Evolutionary conservation across 345 rosid species (phyloP).

Genomic region (Eucalyptus marginata): DNA sequence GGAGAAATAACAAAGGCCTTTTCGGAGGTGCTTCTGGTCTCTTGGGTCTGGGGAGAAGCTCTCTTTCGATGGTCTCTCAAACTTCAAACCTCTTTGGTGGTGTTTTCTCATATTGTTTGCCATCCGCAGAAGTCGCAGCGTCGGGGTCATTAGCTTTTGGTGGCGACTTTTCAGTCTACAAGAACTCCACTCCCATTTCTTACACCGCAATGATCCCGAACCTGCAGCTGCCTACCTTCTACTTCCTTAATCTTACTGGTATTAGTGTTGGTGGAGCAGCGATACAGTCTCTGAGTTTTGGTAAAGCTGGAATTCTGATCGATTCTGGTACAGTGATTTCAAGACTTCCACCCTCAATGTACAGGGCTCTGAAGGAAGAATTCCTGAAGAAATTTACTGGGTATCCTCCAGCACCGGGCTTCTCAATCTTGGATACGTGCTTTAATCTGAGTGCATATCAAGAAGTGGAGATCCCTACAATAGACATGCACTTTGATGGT

Average conservation of each 20-base stretch:
- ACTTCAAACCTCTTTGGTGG: slow-evolving; percentile 39
- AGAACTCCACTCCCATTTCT: slow-evolving; percentile 46
- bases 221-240: slow-evolving; percentile 57
- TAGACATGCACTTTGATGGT: slow-evolving; percentile 49
- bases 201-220: slow-evolving; percentile 52
- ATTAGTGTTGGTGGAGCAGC: slow-evolving; percentile 46
- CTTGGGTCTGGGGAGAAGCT: slow-evolving; percentile 76
- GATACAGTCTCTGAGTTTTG: slow-evolving; percentile 23
- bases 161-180: slow-evolving; percentile 37
- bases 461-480: slow-evolving; percentile 55
- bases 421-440: slow-evolving; percentile 77
- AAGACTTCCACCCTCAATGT: slow-evolving; percentile 70
- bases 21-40: slow-evolving; percentile 90
- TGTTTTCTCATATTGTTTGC: slow-evolving; percentile 83
- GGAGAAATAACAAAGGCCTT: slow-evolving; percentile 61
- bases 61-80: slow-evolving; percentile 61
- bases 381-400: slow-evolving; percentile 60
- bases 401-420: slow-evolving; percentile 57
- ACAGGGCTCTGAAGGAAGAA: slow-evolving; percentile 55
- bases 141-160: slow-evolving; percentile 80
- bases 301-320: slow-evolving; percentile 32
- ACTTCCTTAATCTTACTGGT: slow-evolving; percentile 71
- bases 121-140: slow-evolving; percentile 40
- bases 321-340: slow-evolving; percentile 90
- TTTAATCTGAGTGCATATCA: slow-evolving; percentile 63